These are phyloP conservation scores for Cercophora sp. DNA, from an alignment of 495 filamentous ascomycete species.

Conservation along the genomic window DNA sequence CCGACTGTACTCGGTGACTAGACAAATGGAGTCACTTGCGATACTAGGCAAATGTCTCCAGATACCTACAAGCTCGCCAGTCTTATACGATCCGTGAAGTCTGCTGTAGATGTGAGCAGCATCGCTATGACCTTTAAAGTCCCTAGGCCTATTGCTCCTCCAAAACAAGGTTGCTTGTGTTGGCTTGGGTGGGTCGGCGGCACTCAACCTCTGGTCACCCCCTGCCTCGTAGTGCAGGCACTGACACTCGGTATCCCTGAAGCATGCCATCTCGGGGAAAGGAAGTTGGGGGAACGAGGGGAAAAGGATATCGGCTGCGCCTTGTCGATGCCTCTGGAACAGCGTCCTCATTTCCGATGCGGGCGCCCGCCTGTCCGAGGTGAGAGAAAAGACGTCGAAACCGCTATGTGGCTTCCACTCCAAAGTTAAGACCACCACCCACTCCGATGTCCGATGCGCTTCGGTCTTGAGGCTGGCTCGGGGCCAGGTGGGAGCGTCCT, in stretches of 20 bases:
- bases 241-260: constrained; percentile 7
- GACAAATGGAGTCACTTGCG: background rate
- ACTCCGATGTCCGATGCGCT: background rate
- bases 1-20: constrained; percentile 12
- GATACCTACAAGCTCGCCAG: constrained; percentile 6
- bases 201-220: constrained; percentile 2
- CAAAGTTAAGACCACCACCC: constrained; percentile 12
- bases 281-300: constrained; percentile 5
- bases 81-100: background rate
- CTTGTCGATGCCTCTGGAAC: constrained; percentile 19
- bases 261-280: constrained; percentile 22
- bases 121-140: background rate
- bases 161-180: constrained; percentile 6
- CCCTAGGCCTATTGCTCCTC: background rate
- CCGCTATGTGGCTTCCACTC: constrained; percentile 20
- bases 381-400: constrained; percentile 12
- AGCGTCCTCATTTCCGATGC: constrained; percentile 17
- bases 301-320: constrained; percentile 14
- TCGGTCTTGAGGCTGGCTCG: constrained; percentile 15
- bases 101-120: background rate
- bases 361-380: constrained; percentile 9
- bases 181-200: constrained; percentile 3
- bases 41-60: background rate
- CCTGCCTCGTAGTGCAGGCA: constrained; percentile 18
- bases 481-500: constrained; percentile 16